Percentiles rank a stretch among this genome's conserved stretches.
Conservation (phyloP, 148 eudicot species). For the Spergularia bocconei region DNA sequence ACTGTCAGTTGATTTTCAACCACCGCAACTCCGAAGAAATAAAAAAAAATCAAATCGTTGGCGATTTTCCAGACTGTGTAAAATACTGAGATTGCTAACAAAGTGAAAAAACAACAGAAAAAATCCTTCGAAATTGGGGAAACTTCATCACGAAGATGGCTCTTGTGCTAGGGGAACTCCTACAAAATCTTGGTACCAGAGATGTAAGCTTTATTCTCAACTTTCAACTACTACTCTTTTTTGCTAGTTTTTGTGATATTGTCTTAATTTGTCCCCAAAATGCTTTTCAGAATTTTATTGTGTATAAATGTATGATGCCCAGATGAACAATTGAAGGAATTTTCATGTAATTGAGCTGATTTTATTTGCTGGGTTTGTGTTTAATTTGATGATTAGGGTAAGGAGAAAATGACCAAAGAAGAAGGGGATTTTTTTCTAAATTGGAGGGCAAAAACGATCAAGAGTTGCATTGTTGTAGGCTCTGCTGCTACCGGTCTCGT, state of each 20-base stretch:
- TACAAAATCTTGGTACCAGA: slow-evolving; percentile 8
- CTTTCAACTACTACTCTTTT: neutral
- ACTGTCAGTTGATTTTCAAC: too few species aligned
- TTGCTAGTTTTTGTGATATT: neutral
- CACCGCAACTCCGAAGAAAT: too few species aligned
- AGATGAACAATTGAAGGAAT: neutral
- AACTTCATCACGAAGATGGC: neutral
- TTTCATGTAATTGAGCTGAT: neutral
- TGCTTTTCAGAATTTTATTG: neutral
- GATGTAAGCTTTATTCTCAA: neutral
- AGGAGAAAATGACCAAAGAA: slow-evolving; percentile 39
- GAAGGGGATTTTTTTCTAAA: slow-evolving; percentile 35
- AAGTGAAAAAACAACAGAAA: too few species aligned
- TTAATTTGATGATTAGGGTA: slow-evolving; percentile 14
- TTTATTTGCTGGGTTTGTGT: neutral
- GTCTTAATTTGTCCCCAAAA: too few species aligned
- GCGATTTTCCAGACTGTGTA: too few species aligned
- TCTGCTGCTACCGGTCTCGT: slow-evolving; percentile 30
- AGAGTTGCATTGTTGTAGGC: slow-evolving; percentile 33
- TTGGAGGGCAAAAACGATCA: slow-evolving; percentile 39
- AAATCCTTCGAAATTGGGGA: too few species aligned
- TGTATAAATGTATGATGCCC: neutral
- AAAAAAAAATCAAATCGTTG: too few species aligned
- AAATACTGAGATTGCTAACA: too few species aligned
- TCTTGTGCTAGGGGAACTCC: neutral